These are phyloP conservation scores for Flammula alnicola DNA, from an alignment of 1,284 basidiomycete species.

Conservation along the genomic window DNA sequence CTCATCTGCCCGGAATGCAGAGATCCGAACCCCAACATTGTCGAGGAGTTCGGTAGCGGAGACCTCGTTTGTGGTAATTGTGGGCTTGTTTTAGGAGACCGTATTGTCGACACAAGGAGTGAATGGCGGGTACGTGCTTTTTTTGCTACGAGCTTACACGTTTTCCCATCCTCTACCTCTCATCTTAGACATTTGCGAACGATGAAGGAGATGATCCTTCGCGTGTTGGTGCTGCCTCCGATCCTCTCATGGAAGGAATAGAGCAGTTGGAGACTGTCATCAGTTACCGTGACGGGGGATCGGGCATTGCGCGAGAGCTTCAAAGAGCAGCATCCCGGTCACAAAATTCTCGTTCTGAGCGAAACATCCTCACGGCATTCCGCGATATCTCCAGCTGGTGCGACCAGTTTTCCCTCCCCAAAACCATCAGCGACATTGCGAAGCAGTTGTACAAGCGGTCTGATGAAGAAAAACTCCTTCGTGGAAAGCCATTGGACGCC, in stretches of 20 bases:
- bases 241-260: slow-evolving; percentile 92
- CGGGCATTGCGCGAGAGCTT: slow-evolving; percentile 90
- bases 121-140: slow-evolving; percentile 88
- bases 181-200: slow-evolving; percentile 91
- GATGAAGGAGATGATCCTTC: slow-evolving; percentile 99
- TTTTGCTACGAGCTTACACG: slow-evolving; percentile 23
- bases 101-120: slow-evolving; percentile 96
- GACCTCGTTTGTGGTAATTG: slow-evolving; percentile 98
- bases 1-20: slow-evolving; percentile 95
- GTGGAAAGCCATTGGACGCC: slow-evolving; percentile 91
- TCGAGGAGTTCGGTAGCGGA: slow-evolving; percentile 97
- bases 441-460: slow-evolving; percentile 98
- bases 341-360: slow-evolving; percentile 78
- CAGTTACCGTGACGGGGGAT: slow-evolving; percentile 92
- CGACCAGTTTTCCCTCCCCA: slow-evolving; percentile 93
- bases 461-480: slow-evolving; percentile 92
- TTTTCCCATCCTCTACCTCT: slow-evolving; percentile 22
- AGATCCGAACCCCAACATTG: slow-evolving; percentile 90
- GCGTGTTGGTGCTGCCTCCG: slow-evolving; percentile 96
- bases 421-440: slow-evolving; percentile 93
- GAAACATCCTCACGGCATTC: slow-evolving; percentile 87
- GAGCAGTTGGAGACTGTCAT: slow-evolving; percentile 95
- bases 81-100: slow-evolving; percentile 94
- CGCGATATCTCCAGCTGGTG: slow-evolving; percentile 93
- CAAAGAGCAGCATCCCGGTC: slow-evolving; percentile 89